Evolutionary conservation across 2,329 filamentous ascomycete species (phyloP).

Genomic region (Basipetospora chlamydospora): DNA sequence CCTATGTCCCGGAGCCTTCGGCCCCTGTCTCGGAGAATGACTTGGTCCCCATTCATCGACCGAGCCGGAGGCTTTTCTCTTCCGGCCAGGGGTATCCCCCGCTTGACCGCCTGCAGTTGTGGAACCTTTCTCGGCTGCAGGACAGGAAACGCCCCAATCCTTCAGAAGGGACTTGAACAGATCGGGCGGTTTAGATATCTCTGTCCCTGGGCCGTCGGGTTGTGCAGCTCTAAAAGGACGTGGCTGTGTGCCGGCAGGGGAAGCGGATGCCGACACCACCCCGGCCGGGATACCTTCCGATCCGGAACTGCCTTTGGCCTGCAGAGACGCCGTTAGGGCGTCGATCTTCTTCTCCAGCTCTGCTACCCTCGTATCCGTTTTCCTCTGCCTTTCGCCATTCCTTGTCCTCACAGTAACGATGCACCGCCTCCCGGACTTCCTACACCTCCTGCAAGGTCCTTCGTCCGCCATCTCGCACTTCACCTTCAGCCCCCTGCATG

Average conservation of each 20-base stretch:
- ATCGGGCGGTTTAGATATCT: neutral
- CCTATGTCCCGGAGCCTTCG: conserved; percentile 5
- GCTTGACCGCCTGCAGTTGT: too few relatives aligned
- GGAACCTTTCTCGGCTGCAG: too few relatives aligned
- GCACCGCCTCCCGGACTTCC: conserved; percentile 65
- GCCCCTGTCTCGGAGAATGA: neutral
- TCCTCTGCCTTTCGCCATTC: conserved; percentile 62
- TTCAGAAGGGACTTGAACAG: neutral
- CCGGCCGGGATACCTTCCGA: neutral
- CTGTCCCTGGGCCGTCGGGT: too few relatives aligned
- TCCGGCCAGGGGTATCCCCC: too few relatives aligned
- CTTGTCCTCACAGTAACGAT: conserved; percentile 59
- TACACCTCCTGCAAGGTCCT: conserved; percentile 59
- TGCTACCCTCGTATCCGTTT: conserved; percentile 76
- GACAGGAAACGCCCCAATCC: neutral
- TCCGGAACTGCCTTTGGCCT: conserved; percentile 16
- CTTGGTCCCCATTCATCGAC: neutral
- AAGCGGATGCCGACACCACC: neutral
- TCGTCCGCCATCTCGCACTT: conserved; percentile 68
- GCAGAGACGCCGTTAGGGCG: conserved; percentile 65
- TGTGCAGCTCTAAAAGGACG: too few relatives aligned
- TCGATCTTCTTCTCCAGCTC: conserved; percentile 91
- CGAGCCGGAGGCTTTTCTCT: conserved; percentile 22
- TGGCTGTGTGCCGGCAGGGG: neutral
- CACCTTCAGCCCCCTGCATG: conserved; percentile 64